phyloP scores from a whole-genome alignment of 768 basidiomycete species.

The Termitomyces sp. region DNA sequence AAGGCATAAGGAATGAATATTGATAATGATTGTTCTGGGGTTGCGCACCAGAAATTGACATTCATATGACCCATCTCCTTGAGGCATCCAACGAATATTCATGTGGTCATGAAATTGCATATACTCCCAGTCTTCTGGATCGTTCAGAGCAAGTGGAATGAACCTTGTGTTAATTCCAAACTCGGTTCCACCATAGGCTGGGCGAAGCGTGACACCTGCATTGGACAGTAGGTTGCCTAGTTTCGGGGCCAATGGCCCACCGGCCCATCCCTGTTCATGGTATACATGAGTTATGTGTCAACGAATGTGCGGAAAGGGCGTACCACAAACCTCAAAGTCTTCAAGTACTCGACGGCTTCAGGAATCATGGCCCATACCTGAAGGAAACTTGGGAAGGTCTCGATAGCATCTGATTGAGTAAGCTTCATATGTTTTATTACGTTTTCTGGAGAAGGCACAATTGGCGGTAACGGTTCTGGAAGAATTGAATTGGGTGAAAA shows the following conservation, averaged over 20 bases:
- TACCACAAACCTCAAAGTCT: constrained; percentile 7
- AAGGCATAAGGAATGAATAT: background rate
- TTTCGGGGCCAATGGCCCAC: constrained; percentile 9
- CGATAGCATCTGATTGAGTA: constrained; percentile 21
- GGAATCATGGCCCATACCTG: constrained; percentile 29
- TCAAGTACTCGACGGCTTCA: constrained; percentile 13
- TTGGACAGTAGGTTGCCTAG: constrained; percentile 6
- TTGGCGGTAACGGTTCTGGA: constrained; percentile 18
- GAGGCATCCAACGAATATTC: constrained; percentile 21
- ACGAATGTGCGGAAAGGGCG: background rate
- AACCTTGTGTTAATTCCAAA: constrained; percentile 9
- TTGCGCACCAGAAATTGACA: constrained; percentile 29
- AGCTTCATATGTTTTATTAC: constrained; percentile 27
- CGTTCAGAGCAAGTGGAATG: constrained; percentile 9
- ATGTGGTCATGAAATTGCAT: constrained; percentile 10
- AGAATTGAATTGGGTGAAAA: background rate
- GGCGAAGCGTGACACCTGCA: constrained; percentile 8
- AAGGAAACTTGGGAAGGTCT: constrained; percentile 32
- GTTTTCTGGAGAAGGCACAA: constrained; percentile 18
- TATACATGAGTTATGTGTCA: background rate
- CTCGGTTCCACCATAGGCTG: constrained; percentile 12
- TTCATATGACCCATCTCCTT: constrained; percentile 25
- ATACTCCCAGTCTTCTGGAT: constrained; percentile 15
- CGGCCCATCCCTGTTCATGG: constrained; percentile 8
- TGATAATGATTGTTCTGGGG: background rate